These are phyloP conservation scores for Madurella fahalii DNA, from an alignment of 2,329 filamentous ascomycete genomes.

Conservation along the genomic window DNA sequence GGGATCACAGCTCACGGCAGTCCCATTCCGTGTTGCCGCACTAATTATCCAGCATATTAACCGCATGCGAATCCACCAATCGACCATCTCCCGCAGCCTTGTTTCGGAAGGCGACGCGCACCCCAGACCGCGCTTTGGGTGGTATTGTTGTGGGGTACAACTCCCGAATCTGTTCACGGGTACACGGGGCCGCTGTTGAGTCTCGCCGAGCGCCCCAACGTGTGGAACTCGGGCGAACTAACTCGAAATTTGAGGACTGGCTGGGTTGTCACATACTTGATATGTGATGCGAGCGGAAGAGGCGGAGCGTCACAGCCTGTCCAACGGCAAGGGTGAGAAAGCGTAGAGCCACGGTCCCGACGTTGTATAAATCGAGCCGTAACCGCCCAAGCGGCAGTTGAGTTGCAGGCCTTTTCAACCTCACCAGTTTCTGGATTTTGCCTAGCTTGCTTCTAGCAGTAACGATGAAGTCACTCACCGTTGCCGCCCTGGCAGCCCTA, in stretches of 20 bases:
- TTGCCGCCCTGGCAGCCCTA: constrained; percentile 32
- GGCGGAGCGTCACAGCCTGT: background rate
- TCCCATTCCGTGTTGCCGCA: constrained; percentile 20
- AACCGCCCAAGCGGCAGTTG: background rate
- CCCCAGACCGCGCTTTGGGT: constrained; percentile 15
- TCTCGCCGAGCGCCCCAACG: constrained; percentile 1
- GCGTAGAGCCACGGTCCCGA: background rate
- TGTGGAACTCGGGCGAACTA: constrained; percentile 9
- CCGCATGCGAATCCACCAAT: constrained; percentile 18
- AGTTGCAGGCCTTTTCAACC: background rate
- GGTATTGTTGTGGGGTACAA: constrained; percentile 16
- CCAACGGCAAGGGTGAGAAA: background rate
- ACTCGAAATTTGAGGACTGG: constrained; percentile 15
- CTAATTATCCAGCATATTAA: constrained; percentile 22
- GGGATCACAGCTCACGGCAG: constrained; percentile 15
- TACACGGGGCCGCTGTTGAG: constrained; percentile 13
- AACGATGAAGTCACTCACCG: constrained; percentile 35
- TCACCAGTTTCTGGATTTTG: background rate
- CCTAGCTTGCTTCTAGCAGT: background rate
- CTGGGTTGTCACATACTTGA: background rate
- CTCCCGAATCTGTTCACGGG: constrained; percentile 15
- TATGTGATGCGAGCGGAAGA: background rate
- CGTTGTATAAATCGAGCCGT: constrained; percentile 3
- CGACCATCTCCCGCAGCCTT: constrained; percentile 6
- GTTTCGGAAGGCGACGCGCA: constrained; percentile 16